Base-by-base conservation (phyloP, 2,329 filamentous ascomycete species). In the Atkinsonella texensis region DNA sequence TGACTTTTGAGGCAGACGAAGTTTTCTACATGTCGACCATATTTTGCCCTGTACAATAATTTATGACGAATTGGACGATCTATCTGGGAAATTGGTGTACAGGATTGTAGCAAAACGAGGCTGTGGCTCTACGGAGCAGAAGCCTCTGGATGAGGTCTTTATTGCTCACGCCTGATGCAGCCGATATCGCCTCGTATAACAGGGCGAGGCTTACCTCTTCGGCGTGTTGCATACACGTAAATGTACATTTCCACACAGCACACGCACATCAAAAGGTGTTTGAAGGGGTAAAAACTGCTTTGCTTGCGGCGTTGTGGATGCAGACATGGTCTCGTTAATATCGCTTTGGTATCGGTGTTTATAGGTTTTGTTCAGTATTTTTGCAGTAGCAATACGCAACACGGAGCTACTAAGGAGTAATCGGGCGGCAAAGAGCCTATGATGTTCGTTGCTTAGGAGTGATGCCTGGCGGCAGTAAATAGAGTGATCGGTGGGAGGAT, bases 241-340 rank as follows among this genome's bases (percentile, higher is more conserved):
- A 70, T 63, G 62, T 71, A 67, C 62, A 69, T 63, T 63, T 63
- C 59, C 61, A 68, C 60, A 60, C 66, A 66, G 63, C 62, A 70
- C 66, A 72, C 66, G 69, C 66, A 73, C 67, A 64, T 63, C 58
- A 73, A 74, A 74, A 72, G 65, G 62, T 72, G 70, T 68, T 70
- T 66, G 68, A 56, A 57, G 62, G 60, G 62, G 54, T 52, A 49
- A 51, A 53, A 56, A 48, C 54, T 56, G 52, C 56, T 56, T 60
- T 60, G 54, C 55, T 61, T 55, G 55, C 52, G 62, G 59, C 61
- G 60, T 62, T 62, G 57, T 52, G 53, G 53, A 54, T 54, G 53
- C 58, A 51, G 52, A 48, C 55, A 62, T 56, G 54, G 53, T 46
- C 23, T 28, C 48, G 40, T 46, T 38, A 55, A 42, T 2, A 44